A percentile compares a stretch with the other conserved stretches of the same genome.
phyloP scores from a whole-genome alignment of 2,329 filamentous ascomycete species.

The Thermoascus crustaceus region DNA sequence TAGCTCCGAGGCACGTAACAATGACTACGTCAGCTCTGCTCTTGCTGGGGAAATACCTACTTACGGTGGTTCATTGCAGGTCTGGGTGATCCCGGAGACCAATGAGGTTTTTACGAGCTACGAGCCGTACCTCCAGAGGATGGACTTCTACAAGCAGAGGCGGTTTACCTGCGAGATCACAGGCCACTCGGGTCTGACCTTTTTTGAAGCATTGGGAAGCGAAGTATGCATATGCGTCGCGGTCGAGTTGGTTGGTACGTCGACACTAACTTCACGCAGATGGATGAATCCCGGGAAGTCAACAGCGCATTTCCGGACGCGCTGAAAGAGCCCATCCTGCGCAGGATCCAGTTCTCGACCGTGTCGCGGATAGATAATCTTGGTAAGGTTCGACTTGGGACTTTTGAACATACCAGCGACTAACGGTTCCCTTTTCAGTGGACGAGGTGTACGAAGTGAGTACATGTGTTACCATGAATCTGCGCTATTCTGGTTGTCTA shows the following conservation, averaged over 20 bases:
- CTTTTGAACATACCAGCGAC: constrained; percentile 7
- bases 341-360: constrained; percentile 84
- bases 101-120: constrained; percentile 85
- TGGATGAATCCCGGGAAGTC: constrained; percentile 75
- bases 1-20: constrained; percentile 62
- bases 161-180: constrained; percentile 95
- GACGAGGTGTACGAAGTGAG: constrained; percentile 44
- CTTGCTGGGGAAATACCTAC: constrained; percentile 10
- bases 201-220: constrained; percentile 85
- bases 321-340: constrained; percentile 81
- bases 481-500: constrained; percentile 11
- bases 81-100: constrained; percentile 86
- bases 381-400: constrained; percentile 37
- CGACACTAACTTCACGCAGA: constrained; percentile 40
- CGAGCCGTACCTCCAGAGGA: constrained; percentile 74
- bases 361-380: constrained; percentile 81
- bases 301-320: constrained; percentile 87
- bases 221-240: constrained; percentile 57
- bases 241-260: constrained; percentile 7
- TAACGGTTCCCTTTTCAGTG: constrained; percentile 28
- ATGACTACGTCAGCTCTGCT: background rate
- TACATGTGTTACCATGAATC: background rate
- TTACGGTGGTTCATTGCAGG: too few relatives aligned
- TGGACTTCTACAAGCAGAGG: constrained; percentile 91
- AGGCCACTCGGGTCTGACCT: constrained; percentile 81